Conservation (phyloP, 129 eudicot species). For the Chrysanthemum makinoi region DNA sequence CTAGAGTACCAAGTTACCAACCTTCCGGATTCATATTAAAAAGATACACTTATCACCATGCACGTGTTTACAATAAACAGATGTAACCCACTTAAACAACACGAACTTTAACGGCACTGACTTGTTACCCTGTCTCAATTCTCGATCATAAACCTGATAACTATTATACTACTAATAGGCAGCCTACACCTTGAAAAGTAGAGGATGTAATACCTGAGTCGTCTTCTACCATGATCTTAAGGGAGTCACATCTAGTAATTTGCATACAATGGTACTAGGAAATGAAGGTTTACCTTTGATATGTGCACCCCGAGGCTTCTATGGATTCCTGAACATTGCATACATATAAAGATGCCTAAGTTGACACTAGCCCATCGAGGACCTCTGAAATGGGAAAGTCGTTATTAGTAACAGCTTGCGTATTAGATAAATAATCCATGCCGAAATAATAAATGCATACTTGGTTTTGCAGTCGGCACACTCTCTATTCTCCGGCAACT, state of each 20-base stretch:
- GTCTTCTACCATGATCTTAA: neutral
- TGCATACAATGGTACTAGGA: slow-evolving; percentile 15
- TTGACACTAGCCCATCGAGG: slow-evolving; percentile 99
- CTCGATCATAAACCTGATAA: neutral
- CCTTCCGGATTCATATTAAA: too few species aligned
- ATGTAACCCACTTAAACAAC: neutral
- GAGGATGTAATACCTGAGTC: neutral
- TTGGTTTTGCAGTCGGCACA: slow-evolving; percentile 97
- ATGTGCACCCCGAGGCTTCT: slow-evolving; percentile 99
- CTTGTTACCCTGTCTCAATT: neutral
- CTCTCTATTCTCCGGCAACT: slow-evolving; percentile 92
- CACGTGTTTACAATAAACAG: neutral
- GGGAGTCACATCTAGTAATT: neutral
- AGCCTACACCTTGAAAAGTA: neutral
- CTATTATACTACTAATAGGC: neutral
- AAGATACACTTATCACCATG: neutral
- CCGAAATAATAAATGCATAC: slow-evolving; percentile 34
- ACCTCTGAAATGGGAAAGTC: slow-evolving; percentile 56
- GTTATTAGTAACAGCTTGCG: slow-evolving; percentile 13
- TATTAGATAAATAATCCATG: neutral
- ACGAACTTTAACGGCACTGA: neutral
- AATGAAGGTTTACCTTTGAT: slow-evolving; percentile 65
- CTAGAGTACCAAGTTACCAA: neutral
- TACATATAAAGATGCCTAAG: slow-evolving; percentile 92
- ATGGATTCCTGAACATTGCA: slow-evolving; percentile 98